Evolutionary conservation across 2,329 filamentous ascomycete species (phyloP).

Genomic region (Sporothrix sp.): DNA sequence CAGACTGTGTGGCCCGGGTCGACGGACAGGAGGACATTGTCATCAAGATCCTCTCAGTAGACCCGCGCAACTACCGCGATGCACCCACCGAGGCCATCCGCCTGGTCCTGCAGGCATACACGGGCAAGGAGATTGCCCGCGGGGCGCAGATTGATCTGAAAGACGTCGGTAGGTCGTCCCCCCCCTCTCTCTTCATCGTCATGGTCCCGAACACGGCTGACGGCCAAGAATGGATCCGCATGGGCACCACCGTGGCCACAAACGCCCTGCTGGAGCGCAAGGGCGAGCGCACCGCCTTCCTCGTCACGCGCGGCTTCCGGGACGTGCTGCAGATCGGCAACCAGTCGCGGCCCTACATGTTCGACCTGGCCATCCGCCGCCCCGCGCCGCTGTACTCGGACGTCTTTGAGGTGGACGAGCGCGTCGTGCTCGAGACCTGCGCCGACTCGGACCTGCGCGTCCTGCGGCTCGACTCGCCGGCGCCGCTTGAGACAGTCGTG

Average conservation of each 20-base stretch:
- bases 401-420: constrained; percentile 79
- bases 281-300: constrained; percentile 76
- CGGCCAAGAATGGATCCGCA: constrained; percentile 46
- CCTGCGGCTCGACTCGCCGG: constrained; percentile 4
- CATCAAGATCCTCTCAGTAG: constrained; percentile 58
- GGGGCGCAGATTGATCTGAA: too few relatives aligned
- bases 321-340: constrained; percentile 89
- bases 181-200: too few relatives aligned
- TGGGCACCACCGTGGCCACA: constrained; percentile 91
- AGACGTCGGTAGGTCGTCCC: too few relatives aligned
- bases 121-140: constrained; percentile 46
- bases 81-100: constrained; percentile 59
- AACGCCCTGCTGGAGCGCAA: constrained; percentile 86
- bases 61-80: constrained; percentile 58
- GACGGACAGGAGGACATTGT: constrained; percentile 26
- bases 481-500: constrained; percentile 24
- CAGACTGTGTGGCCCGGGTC: constrained; percentile 21
- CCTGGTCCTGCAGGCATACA: constrained; percentile 32
- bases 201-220: constrained; percentile 47
- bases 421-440: constrained; percentile 69
- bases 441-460: background rate
- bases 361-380: constrained; percentile 76
- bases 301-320: constrained; percentile 78
- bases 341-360: constrained; percentile 80
- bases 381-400: constrained; percentile 76